phyloP scores from a whole-genome alignment of 176 grass and related monocot genomes.

The Poa annua region DNA sequence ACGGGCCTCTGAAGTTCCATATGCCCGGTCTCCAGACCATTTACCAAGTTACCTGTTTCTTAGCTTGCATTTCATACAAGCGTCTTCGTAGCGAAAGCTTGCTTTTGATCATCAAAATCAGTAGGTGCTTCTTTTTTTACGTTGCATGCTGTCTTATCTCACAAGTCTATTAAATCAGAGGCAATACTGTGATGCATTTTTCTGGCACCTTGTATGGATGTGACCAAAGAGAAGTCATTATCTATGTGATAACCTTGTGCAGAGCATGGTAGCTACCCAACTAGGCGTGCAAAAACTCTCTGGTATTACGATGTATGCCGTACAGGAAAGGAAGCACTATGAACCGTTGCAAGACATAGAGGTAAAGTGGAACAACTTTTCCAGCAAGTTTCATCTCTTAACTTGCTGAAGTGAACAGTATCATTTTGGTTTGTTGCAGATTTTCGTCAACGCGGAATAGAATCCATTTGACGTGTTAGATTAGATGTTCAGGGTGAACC shows the following conservation, averaged over 20 bases:
- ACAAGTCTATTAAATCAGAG: conserved; percentile 4
- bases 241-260: conserved; percentile 44
- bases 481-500: conserved; percentile 1
- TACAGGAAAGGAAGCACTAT: conserved; percentile 85
- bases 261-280: conserved; percentile 90
- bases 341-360: conserved; percentile 88
- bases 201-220: background rate
- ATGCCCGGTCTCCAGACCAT: background rate
- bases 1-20: conserved; percentile 5
- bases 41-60: conserved; percentile 9
- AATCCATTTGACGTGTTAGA: conserved; percentile 17
- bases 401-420: background rate
- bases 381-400: background rate
- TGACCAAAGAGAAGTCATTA: conserved; percentile 12
- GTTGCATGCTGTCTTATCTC: background rate
- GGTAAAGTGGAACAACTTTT: conserved; percentile 46
- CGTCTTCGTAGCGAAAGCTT: conserved; percentile 15
- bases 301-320: conserved; percentile 76
- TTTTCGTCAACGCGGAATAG: conserved; percentile 80
- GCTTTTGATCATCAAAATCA: conserved; percentile 19
- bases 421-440: conserved; percentile 57
- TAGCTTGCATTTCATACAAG: conserved; percentile 21
- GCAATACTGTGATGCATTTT: conserved; percentile 22
- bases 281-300: conserved; percentile 93
- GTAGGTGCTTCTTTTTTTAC: background rate